phyloP scores from a whole-genome alignment of 768 basidiomycete species.

The Auricularia sp. region DNA sequence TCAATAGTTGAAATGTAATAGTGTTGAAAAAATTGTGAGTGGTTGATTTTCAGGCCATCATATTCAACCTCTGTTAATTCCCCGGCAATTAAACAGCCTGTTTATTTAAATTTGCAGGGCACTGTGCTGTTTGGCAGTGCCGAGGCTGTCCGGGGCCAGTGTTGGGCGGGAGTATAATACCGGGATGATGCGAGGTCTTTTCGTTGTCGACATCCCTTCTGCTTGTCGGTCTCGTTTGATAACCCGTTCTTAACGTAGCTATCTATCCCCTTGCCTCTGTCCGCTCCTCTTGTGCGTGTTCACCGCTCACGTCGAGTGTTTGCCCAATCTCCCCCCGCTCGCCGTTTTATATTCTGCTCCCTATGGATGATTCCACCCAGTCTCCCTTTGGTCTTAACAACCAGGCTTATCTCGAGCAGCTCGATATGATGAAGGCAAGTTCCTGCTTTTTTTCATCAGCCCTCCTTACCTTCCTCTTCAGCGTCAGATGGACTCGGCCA shows the following conservation, averaged over 20 bases:
- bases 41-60: too few relatives aligned
- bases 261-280: neutral
- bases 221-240: neutral
- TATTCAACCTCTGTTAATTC: too few relatives aligned
- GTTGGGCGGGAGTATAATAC: neutral
- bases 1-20: too few relatives aligned
- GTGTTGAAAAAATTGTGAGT: too few relatives aligned
- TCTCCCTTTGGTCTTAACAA: neutral
- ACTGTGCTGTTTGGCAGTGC: too few relatives aligned
- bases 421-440: slow-evolving; percentile 86
- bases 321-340: neutral
- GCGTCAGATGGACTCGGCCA: slow-evolving; percentile 79
- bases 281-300: neutral
- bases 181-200: neutral
- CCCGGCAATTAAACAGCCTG: too few relatives aligned
- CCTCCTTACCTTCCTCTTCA: slow-evolving; percentile 20
- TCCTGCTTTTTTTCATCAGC: neutral
- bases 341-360: neutral
- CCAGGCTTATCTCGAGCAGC: slow-evolving; percentile 21
- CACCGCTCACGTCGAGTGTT: neutral
- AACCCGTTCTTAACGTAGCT: neutral
- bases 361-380: neutral
- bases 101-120: too few relatives aligned
- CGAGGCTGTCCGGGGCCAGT: neutral
- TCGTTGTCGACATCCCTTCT: neutral